A percentile compares a stretch with the other conserved stretches of the same genome.
phyloP scores from a whole-genome alignment of 2,329 filamentous ascomycete species.

The Seiridium cupressi region DNA sequence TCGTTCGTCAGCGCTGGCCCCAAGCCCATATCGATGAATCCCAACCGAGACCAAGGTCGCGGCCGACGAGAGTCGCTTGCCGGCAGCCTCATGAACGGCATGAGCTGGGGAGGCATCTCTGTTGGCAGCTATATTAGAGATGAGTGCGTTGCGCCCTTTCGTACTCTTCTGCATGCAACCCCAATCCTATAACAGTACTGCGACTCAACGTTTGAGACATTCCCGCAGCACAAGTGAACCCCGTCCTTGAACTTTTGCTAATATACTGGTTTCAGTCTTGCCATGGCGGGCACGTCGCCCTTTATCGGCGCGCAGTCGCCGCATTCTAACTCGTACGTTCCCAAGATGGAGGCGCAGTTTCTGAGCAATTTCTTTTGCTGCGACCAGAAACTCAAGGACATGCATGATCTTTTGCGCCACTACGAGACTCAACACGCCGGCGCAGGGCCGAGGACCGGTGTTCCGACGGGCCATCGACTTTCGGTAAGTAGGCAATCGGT shows the following conservation, averaged over 20 bases:
- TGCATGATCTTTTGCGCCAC: conserved; percentile 93
- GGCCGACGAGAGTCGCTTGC: conserved; percentile 61
- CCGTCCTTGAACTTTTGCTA: conserved; percentile 2
- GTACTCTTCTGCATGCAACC: conserved; percentile 6
- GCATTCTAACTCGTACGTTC: conserved; percentile 93
- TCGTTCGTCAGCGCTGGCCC: conserved; percentile 65
- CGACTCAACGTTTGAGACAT: conserved; percentile 15
- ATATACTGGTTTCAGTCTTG: conserved; percentile 60
- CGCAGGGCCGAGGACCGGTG: conserved; percentile 26
- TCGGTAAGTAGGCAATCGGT: conserved; percentile 26
- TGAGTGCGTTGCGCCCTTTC: conserved; percentile 68
- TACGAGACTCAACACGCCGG: conserved; percentile 94
- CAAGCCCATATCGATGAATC: conserved; percentile 67
- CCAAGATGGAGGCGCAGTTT: conserved; percentile 94
- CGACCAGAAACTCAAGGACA: conserved; percentile 80
- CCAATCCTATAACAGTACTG: neutral
- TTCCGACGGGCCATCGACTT: conserved; percentile 27
- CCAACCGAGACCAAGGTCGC: conserved; percentile 58
- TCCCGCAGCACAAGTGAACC: conserved; percentile 16
- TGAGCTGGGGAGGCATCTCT: conserved; percentile 96
- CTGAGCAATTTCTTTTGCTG: conserved; percentile 98
- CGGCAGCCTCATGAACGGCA: conserved; percentile 71
- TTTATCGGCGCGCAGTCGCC: conserved; percentile 79
- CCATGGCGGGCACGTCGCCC: conserved; percentile 96
- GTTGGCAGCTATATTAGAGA: conserved; percentile 96